Base-by-base conservation (phyloP, 1,284 basidiomycete species). In the Ustilago curta region DNA sequence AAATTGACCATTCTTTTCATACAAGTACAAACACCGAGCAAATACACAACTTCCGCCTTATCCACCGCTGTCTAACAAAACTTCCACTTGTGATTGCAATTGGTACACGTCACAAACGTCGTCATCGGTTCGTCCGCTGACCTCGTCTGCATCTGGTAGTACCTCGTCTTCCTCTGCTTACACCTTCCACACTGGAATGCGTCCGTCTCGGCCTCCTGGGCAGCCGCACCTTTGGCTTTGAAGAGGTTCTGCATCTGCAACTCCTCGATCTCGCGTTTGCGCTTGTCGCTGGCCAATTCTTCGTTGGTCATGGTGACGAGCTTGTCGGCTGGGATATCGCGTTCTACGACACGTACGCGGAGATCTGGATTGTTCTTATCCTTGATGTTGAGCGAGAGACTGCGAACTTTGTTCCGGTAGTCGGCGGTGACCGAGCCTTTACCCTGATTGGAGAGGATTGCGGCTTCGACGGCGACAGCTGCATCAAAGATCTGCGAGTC, bases 111-210 rank as follows among this genome's bases (percentile, higher is more conserved):
- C 3, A 84, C 82, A 37, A 83, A 83, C 31, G 81, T 83, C 1
- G 81, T 83, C 82, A 84, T 84, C 19, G 83, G 83, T 58, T 84
- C 83, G 48, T 84, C 83, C 4, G 83, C 83, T 40, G 80, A 82
- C 21, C 83, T 57, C 11, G 83, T 84, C 60, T 82, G 82, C 78
- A 83, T 83, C 70, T 84, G 82, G 59, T 82, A 84, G 59, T 84
- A 84, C 37, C 79, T 64, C 39, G 76, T 79, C 67, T 83, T 83
- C 25, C 81, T 58, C 70, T 83, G 77, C 66, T 84, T 82, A 90
- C 96, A 99, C 79, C 93, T 90, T 19, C 90, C 89, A 83, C 97
- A 99, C 85, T 98, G 94, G 92, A 99, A 99, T 1, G 94, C 94
- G 78, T 96, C 94, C 0, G 97, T 99, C 86, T 99, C 96, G 16